Conservation (phyloP, 345 rosid species). For the Litchi chinensis region DNA sequence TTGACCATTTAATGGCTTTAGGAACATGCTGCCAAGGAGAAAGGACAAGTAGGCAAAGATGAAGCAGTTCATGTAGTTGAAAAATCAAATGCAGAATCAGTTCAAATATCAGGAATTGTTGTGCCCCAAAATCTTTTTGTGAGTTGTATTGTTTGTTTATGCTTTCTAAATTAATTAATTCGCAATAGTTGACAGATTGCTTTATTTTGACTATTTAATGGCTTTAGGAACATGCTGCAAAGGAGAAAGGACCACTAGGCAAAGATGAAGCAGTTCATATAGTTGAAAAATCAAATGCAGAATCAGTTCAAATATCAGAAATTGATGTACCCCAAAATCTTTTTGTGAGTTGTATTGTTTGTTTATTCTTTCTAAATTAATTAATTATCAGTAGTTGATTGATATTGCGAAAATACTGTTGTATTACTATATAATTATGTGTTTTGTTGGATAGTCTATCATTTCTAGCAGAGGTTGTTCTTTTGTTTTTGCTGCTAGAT, state of each 20-base stretch:
- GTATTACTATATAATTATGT: too few species aligned
- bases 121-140: constrained; percentile 3
- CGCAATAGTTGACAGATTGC: too few species aligned
- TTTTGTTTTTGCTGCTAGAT: background rate
- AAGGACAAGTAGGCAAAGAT: background rate
- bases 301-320: background rate
- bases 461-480: background rate
- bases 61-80: constrained; percentile 4
- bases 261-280: constrained; percentile 5
- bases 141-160: background rate
- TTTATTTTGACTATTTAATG: background rate
- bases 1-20: background rate
- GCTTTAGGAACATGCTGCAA: constrained; percentile 16
- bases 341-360: background rate
- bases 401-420: too few species aligned
- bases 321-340: background rate
- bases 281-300: constrained; percentile 1
- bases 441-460: background rate
- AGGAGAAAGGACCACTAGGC: background rate
- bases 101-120: background rate
- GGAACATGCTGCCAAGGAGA: constrained; percentile 13
- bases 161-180: background rate
- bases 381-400: too few species aligned
- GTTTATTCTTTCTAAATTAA: background rate
- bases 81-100: constrained; percentile 8